A percentile compares a stretch with the other conserved stretches of the same genome.
phyloP scores from a whole-genome alignment of 352 stramenopile genomes.

The Globisporangium lucens region DNA sequence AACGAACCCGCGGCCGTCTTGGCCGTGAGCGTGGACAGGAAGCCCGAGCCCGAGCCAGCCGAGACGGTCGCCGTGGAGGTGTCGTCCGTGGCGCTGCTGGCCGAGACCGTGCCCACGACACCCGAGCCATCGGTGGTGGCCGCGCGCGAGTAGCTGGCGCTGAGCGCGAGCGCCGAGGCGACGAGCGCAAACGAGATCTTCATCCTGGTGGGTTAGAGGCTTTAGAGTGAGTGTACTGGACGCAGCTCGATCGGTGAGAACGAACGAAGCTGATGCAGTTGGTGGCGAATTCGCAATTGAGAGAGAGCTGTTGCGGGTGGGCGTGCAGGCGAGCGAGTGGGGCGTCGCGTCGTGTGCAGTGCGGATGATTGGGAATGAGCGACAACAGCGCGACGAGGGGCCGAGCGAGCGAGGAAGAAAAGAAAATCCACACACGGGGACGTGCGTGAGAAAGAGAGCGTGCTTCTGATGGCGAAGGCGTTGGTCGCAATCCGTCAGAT shows the following conservation, averaged over 20 bases:
- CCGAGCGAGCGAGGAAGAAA: background rate
- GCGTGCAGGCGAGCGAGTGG: background rate
- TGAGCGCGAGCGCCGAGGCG: slow-evolving; percentile 17
- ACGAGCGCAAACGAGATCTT: slow-evolving; percentile 13
- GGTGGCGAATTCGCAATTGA: slow-evolving; percentile 14
- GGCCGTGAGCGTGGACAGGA: slow-evolving; percentile 20
- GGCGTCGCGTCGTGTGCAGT: background rate
- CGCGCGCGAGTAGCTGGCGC: slow-evolving; percentile 13
- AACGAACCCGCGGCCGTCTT: slow-evolving; percentile 28
- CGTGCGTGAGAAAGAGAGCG: background rate
- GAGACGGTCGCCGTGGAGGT: slow-evolving; percentile 6
- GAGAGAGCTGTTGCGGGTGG: background rate
- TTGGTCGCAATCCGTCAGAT: slow-evolving; percentile 13
- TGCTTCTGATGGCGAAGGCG: too few relatives aligned
- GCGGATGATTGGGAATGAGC: slow-evolving; percentile 2
- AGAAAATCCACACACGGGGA: slow-evolving; percentile 7
- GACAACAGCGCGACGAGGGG: slow-evolving; percentile 3
- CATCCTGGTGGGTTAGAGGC: slow-evolving; percentile 4
- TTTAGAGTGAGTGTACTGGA: slow-evolving; percentile 6
- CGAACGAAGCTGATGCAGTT: slow-evolving; percentile 9
- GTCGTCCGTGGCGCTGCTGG: slow-evolving; percentile 22
- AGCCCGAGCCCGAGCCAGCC: slow-evolving; percentile 11
- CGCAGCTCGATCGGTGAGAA: slow-evolving; percentile 2
- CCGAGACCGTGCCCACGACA: slow-evolving; percentile 15
- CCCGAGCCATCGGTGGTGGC: slow-evolving; percentile 17